Base-by-base conservation (phyloP, 2,329 filamentous ascomycete genomes). In the Colletotrichum ledebouriae region DNA sequence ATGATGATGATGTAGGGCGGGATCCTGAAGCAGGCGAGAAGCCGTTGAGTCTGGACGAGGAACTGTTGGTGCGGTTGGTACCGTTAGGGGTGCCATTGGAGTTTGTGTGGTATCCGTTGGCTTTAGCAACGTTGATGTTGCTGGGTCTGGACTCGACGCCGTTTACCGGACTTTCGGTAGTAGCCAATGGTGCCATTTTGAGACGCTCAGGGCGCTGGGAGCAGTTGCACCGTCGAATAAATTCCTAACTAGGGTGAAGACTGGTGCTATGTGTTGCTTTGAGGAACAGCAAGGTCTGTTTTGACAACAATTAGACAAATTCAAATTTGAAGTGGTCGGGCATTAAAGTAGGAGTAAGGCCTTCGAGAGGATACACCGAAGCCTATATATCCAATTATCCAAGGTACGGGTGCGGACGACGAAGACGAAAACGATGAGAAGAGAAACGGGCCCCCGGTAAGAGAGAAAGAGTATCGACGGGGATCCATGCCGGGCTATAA, bases 101-200 rank as follows among this genome's bases (percentile, higher is more conserved):
- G 9, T 39, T 15, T 15, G 17, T 10, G 25, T 44, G 56, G 39
- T 63, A 53, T 34, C 63, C 66, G 29, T 69, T 69, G 49, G 61
- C 66, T n/a, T 37, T 56, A 41, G 37, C 41, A 13, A 65, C 56
- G 13, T 69, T 66, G 25, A 65, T 69, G n/a, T 61, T 59, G 20
- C 17, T 55, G 3, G 56, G 57, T 4, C n/a, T 47, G 9, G 67
- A 37, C n/a, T 67, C 37, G 15, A 53, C 44, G 20, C 50, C 39
- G 25, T 67, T 69, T 25, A n/a, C 46, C 17, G 44, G 50, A 11
- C 33, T 13, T 15, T 47, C 63, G 13, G 49, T 15, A 34, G 63
- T 58, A 15, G 63, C 67, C 63, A 63, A 67, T 53, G 67, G 67
- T 34, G 67, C 67, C 67, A 69, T 69, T 6, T 4, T 42, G 44